These are phyloP conservation scores for Pestalotiopsis sp. DNA, from an alignment of 2,329 filamentous ascomycete genomes.

Conservation along the genomic window DNA sequence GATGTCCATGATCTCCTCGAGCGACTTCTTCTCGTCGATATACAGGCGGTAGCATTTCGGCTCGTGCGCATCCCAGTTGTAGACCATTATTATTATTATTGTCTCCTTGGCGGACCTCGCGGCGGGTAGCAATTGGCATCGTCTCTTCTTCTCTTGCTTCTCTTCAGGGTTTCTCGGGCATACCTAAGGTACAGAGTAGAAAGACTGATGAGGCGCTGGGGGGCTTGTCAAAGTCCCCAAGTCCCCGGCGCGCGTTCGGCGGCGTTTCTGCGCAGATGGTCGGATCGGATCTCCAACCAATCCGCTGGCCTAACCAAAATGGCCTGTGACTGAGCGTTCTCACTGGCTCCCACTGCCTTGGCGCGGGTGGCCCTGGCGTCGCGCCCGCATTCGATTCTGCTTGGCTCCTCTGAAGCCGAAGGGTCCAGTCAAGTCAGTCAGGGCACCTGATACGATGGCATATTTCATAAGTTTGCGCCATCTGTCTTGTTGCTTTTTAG, in stretches of 20 bases:
- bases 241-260: neutral
- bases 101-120: constrained; percentile 12
- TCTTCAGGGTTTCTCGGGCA: too few species aligned
- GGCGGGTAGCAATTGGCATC: neutral
- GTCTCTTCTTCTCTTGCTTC: too few species aligned
- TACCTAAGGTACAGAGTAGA: neutral
- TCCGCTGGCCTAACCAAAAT: neutral
- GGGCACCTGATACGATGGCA: too few species aligned
- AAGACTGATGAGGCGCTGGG: neutral
- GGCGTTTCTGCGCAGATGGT: neutral
- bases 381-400: neutral
- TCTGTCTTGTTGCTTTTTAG: too few species aligned
- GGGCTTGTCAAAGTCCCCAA: neutral
- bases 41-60: constrained; percentile 63
- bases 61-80: constrained; percentile 48
- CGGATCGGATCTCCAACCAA: neutral
- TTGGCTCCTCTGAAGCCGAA: neutral
- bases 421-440: neutral
- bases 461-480: too few species aligned
- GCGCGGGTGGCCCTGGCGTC: neutral
- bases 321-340: too few species aligned
- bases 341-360: neutral
- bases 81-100: constrained; percentile 38
- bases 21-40: constrained; percentile 72
- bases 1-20: constrained; percentile 75